These are phyloP conservation scores for Physcomitrium patens DNA, from an alignment of 225 moss, liverwort and hornwort species.

Conservation along the genomic window DNA sequence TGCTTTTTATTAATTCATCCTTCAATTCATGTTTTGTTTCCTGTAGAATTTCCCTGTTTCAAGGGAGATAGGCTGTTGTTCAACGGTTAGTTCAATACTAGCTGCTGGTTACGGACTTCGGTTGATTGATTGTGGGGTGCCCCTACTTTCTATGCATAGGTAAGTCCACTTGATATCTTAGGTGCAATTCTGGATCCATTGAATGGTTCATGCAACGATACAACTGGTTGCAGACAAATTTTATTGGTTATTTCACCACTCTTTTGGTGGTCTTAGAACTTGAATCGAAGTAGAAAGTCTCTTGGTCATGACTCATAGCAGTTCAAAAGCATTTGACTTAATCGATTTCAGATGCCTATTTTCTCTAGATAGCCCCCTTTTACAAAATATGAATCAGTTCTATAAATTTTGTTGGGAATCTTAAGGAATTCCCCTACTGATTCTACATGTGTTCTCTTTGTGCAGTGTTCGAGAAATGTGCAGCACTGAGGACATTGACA, in stretches of 20 bases:
- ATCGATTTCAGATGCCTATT: not conserved
- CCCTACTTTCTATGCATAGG: slow-evolving; percentile 64
- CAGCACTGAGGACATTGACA: slow-evolving; percentile 66
- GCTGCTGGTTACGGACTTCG: slow-evolving; percentile 57
- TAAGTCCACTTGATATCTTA: slow-evolving; percentile 14
- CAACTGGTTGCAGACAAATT: not conserved
- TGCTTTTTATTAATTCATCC: slow-evolving; percentile 10
- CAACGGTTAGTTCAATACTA: slow-evolving; percentile 52
- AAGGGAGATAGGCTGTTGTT: slow-evolving; percentile 63
- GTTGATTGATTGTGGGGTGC: slow-evolving; percentile 55
- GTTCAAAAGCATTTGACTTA: slow-evolving; percentile 3
- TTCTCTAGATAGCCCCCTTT: not conserved
- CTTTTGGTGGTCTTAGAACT: not conserved
- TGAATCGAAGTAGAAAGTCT: not conserved
- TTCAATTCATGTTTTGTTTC: not conserved
- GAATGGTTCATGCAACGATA: slow-evolving; percentile 4
- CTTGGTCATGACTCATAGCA: slow-evolving; percentile 1
- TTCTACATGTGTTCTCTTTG: slow-evolving; percentile 19
- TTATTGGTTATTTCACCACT: not conserved
- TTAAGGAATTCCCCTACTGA: not conserved
- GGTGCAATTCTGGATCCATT: not conserved
- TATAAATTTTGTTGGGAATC: not conserved
- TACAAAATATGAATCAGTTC: slow-evolving; percentile 8
- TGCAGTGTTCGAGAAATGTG: slow-evolving; percentile 83
- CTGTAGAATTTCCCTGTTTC: slow-evolving; percentile 49